phyloP scores from a whole-genome alignment of 2,329 filamentous ascomycete species.

The Arthrobotrys sinensis region DNA sequence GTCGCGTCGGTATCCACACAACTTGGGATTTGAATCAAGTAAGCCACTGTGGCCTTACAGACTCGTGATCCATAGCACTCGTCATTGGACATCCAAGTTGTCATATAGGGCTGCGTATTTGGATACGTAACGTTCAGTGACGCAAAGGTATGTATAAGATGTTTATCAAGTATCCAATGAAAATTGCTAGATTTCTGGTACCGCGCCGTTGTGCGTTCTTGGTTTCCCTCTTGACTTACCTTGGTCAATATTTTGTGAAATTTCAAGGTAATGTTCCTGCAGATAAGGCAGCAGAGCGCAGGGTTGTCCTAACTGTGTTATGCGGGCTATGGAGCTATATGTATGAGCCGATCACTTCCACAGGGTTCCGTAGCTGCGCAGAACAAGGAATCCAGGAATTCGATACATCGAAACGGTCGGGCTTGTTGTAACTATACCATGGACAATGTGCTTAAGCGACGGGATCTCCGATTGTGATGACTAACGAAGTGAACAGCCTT shows the following conservation, averaged over 20 bases:
- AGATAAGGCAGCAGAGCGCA: constrained; percentile 51
- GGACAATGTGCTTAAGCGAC: background rate
- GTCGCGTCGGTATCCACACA: constrained; percentile 9
- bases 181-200: background rate
- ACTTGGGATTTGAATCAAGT: background rate
- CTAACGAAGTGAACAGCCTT: background rate
- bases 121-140: constrained; percentile 13
- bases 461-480: background rate
- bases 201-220: background rate
- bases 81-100: background rate
- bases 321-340: background rate
- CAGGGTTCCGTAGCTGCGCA: background rate
- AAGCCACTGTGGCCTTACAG: background rate
- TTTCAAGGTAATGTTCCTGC: constrained; percentile 36
- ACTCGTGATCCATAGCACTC: constrained; percentile 16
- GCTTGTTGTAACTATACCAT: background rate
- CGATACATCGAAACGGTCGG: background rate
- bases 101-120: constrained; percentile 1
- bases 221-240: constrained; percentile 3
- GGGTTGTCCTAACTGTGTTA: background rate
- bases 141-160: background rate
- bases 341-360: background rate
- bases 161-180: constrained; percentile 8
- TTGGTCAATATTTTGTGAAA: background rate
- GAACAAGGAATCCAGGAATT: background rate